Percentiles rank a stretch among this genome's conserved stretches.
phyloP scores from a whole-genome alignment of 1,284 basidiomycete genomes.

The Cryptococcus jaspeensis region DNA sequence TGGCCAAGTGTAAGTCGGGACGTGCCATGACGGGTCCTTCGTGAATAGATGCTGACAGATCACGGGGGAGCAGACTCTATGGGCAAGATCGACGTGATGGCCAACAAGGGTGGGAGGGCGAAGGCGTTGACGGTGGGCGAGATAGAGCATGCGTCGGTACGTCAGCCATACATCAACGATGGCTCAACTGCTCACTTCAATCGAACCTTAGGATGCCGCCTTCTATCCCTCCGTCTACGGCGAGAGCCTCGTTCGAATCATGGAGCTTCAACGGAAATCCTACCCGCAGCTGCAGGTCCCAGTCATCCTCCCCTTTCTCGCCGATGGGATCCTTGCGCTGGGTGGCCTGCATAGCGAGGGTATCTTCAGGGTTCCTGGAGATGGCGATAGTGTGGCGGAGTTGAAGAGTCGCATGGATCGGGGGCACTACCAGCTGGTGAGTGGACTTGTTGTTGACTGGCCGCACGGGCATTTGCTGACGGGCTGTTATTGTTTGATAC shows the following conservation, averaged over 20 bases:
- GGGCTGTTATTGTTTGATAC: background rate
- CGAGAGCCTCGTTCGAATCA: conserved; percentile 77
- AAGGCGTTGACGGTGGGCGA: conserved; percentile 75
- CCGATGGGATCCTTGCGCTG: conserved; percentile 81
- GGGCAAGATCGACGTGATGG: conserved; percentile 65
- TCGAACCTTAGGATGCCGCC: conserved; percentile 66
- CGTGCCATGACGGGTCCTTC: background rate
- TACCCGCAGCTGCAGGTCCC: conserved; percentile 81
- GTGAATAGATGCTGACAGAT: background rate
- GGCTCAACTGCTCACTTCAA: no score
- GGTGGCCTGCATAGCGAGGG: conserved; percentile 81
- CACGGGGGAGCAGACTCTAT: conserved; percentile 58
- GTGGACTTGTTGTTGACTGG: conserved; percentile 6
- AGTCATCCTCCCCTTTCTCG: conserved; percentile 85
- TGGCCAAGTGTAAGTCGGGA: conserved; percentile 65
- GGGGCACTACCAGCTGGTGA: conserved; percentile 83
- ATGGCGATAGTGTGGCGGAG: conserved; percentile 77
- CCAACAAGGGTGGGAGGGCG: conserved; percentile 76
- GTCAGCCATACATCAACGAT: conserved; percentile 30
- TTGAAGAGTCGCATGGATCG: conserved; percentile 83
- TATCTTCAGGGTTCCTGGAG: conserved; percentile 86
- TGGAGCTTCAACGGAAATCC: conserved; percentile 75
- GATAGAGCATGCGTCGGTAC: conserved; percentile 80
- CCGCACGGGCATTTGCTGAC: background rate
- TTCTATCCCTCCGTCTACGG: conserved; percentile 92